Base-by-base conservation (phyloP, 805 yeast genomes). In the Kuraishia cidri region DNA sequence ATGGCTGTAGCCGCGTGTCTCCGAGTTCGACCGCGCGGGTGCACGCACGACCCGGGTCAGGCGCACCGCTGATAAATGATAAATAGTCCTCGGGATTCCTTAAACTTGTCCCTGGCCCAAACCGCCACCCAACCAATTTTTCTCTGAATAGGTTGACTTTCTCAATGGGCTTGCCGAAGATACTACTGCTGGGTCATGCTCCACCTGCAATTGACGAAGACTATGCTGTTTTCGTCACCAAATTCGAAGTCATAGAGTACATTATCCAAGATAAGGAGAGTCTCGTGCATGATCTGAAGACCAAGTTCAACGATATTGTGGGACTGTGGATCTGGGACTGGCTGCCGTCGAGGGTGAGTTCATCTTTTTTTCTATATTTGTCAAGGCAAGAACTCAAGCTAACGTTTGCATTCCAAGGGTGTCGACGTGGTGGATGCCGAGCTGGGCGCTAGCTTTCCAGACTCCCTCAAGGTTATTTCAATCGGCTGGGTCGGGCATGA, bases 401-500 rank as follows among this genome's bases (percentile, higher is more conserved):
- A n/a, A n/a, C n/a, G n/a, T n/a, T n/a, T n/a, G n/a, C n/a, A n/a
- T n/a, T n/a, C n/a, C n/a, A n/a, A n/a, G n/a, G n/a, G n/a, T n/a
- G n/a, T n/a, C n/a, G n/a, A n/a, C n/a, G n/a, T n/a, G n/a, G n/a
- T n/a, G n/a, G n/a, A n/a, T n/a, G 53, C 64, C 21, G 43, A 69
- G 33, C 35, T 73, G 38, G 46, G 72, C 21, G 62, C 56, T 1
- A 46, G 52, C 15, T 62, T 66, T n/a, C 79, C 81, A 1, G 24
- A 42, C 2, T 38, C 52, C 3, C 49, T 77, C 37, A 66, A 68
- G 40, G 60, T 74, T 10, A 57, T 75, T 15, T 58, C 73, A 3
- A 55, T 68, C 24, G 70, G 79, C 37, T 67, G 80, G 3, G 77
- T 77, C 11, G 84, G 84, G 0, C 59, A 57, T 43, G 79, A 75